Evolutionary conservation across 2,329 filamentous ascomycete genomes (phyloP).

Genomic region (Fusarium albosuccineum): DNA sequence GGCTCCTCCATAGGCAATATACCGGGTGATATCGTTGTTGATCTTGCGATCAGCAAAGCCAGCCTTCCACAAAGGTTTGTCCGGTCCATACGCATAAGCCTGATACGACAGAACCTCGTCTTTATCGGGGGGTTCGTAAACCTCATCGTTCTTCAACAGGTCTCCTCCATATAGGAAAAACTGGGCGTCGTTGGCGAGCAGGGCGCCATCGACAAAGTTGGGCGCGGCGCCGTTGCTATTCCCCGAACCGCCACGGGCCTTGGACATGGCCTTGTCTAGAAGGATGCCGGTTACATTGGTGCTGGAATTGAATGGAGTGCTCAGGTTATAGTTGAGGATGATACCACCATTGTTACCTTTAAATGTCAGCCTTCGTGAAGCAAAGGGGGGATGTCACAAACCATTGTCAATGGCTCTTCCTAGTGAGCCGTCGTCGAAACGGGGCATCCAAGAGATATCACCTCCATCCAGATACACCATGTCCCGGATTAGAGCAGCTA

Average conservation of each 20-base stretch:
- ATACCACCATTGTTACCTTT: constrained; percentile 65
- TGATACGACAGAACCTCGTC: constrained; percentile 65
- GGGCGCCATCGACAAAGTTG: constrained; percentile 71
- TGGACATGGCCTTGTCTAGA: constrained; percentile 57
- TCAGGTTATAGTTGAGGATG: constrained; percentile 71
- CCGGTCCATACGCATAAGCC: constrained; percentile 63
- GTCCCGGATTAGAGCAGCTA: constrained; percentile 71
- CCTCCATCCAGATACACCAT: constrained; percentile 77
- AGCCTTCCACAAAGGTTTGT: constrained; percentile 56
- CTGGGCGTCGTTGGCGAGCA: constrained; percentile 74
- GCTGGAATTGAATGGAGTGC: constrained; percentile 63
- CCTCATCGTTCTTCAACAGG: constrained; percentile 53
- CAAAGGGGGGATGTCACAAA: constrained; percentile 49
- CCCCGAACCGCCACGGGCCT: constrained; percentile 59
- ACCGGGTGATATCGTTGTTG: constrained; percentile 65
- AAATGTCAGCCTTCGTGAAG: constrained; percentile 7
- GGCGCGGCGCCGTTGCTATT: constrained; percentile 67
- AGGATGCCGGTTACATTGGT: constrained; percentile 68
- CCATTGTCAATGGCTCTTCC: constrained; percentile 53
- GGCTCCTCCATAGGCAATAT: constrained; percentile 73
- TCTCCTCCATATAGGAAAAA: constrained; percentile 74
- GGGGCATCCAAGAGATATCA: constrained; percentile 64
- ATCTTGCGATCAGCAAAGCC: constrained; percentile 60
- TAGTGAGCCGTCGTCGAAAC: constrained; percentile 59
- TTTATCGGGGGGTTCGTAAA: constrained; percentile 54